Evolutionary conservation across 2,329 filamentous ascomycete genomes (phyloP).

Genomic region (Sclerotinia borealis): DNA sequence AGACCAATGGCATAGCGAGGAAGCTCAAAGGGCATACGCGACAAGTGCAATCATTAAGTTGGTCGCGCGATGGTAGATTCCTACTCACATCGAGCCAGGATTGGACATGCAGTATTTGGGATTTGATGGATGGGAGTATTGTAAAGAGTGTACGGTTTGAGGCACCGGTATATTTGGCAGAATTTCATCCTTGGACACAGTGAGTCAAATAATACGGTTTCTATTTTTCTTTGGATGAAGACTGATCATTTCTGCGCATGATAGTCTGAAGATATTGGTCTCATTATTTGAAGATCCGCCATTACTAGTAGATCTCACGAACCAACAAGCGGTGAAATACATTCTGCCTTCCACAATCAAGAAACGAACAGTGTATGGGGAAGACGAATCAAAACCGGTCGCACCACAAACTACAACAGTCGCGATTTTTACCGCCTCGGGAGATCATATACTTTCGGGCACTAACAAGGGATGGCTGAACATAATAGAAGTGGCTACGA

Average conservation of each 20-base stretch:
- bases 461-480: slow-evolving; percentile 97
- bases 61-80: slow-evolving; percentile 88
- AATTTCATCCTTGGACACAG: slow-evolving; percentile 88
- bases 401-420: slow-evolving; percentile 92
- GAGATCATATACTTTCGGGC: slow-evolving; percentile 83
- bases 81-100: slow-evolving; percentile 89
- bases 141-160: slow-evolving; percentile 82
- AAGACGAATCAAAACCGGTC: slow-evolving; percentile 72
- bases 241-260: slow-evolving; percentile 1
- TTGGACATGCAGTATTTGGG: slow-evolving; percentile 96
- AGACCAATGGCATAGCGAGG: slow-evolving; percentile 92
- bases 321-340: slow-evolving; percentile 65
- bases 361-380: slow-evolving; percentile 63
- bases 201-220: slow-evolving; percentile 37
- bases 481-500: slow-evolving; percentile 78
- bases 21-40: slow-evolving; percentile 91
- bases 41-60: slow-evolving; percentile 90
- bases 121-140: slow-evolving; percentile 66
- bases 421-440: slow-evolving; percentile 77
- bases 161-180: slow-evolving; percentile 90
- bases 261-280: slow-evolving; percentile 75
- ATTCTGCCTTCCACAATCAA: slow-evolving; percentile 70
- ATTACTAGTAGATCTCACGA: slow-evolving; percentile 74
- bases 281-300: slow-evolving; percentile 93
- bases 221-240: neutral